Base-by-base conservation (phyloP, 1,139 yeast genomes). In the Hemisphaericaspora xylanilytica region DNA sequence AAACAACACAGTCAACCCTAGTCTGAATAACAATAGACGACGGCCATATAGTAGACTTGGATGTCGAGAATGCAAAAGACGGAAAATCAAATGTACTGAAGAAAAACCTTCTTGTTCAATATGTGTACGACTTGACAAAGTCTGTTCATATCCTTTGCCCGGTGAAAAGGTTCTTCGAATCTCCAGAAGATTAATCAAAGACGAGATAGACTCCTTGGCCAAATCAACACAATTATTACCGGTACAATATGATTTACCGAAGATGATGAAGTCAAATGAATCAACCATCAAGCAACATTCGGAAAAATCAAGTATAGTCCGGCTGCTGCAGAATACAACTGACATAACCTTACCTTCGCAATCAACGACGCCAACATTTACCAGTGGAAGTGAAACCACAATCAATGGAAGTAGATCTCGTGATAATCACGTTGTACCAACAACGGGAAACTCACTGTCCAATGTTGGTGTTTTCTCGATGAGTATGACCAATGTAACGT, bases 51-150 rank as follows among this genome's bases (percentile, higher is more conserved):
- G 46, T 18, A 39, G 47, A 20, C 38, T 39, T 21, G 64, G 63
- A 10, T 59, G 64, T 44, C 43, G 51, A 20, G 63, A 59, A 41
- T 59, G 64, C 39, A 59, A 59, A 39, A 47, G 63, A 21, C 48
- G 64, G 9, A 59, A 59, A 28, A 55, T 58, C 41, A 54, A 57
- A 53, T 77, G 83, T 49, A 81, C 77, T 50, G 83, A 78, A 49
- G 61, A 60, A 6, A 71, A 73, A 43, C 80, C 80, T 1, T 49
- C 49, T 28, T 78, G 83, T 48, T 64, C 74, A 64, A 59, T 53
- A 18, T 59, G 64, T 42, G 40, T 53, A 4, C 41, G 61, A 22
- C 44, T 59, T 12, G 50, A 49, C 13, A 57, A 56, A 36, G 35
- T 26, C 6, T 59, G 64, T 40, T 48, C 46, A 21, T 59, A 59